A percentile compares a stretch with the other conserved stretches of the same genome.
These are phyloP conservation scores for Vitis rupestris DNA, from an alignment of 164 flowering plant species.

Conservation along the genomic window DNA sequence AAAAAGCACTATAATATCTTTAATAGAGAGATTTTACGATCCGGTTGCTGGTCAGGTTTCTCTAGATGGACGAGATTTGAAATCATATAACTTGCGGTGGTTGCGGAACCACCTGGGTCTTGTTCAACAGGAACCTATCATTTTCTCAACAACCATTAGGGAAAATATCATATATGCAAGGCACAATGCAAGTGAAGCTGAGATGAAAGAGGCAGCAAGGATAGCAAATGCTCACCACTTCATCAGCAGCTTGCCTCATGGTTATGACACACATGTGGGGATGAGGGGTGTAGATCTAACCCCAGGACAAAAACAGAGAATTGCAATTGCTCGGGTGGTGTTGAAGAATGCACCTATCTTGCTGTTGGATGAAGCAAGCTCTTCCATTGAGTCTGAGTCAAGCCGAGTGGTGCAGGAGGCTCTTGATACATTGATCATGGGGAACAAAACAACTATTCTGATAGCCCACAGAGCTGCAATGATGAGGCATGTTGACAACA, in stretches of 20 bases:
- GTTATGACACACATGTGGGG: conserved; percentile 96
- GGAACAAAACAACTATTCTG: conserved; percentile 91
- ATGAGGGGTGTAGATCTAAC: conserved; percentile 96
- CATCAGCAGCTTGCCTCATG: conserved; percentile 94
- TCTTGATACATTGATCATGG: conserved; percentile 94
- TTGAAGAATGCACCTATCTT: conserved; percentile 95
- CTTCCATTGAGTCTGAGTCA: conserved; percentile 96
- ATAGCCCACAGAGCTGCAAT: conserved; percentile 94
- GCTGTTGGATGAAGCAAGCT: conserved; percentile 90
- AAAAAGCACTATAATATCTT: conserved; percentile 86
- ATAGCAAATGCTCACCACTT: conserved; percentile 98
- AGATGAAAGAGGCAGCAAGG: conserved; percentile 97
- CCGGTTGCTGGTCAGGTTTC: conserved; percentile 88
- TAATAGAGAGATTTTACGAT: conserved; percentile 88
- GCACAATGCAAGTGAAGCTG: conserved; percentile 95
- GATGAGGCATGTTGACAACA: conserved; percentile 99
- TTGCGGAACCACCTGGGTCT: conserved; percentile 91
- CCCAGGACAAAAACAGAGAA: conserved; percentile 97
- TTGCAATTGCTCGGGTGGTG: conserved; percentile 94
- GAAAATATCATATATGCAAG: conserved; percentile 96
- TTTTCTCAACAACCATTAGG: conserved; percentile 87
- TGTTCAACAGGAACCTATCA: conserved; percentile 94
- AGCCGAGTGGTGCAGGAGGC: conserved; percentile 98
- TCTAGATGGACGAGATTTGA: conserved; percentile 86
- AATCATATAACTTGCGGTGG: conserved; percentile 81